Conservation (phyloP, 2,329 filamentous ascomycete genomes). For the Aspergillus sp. region DNA sequence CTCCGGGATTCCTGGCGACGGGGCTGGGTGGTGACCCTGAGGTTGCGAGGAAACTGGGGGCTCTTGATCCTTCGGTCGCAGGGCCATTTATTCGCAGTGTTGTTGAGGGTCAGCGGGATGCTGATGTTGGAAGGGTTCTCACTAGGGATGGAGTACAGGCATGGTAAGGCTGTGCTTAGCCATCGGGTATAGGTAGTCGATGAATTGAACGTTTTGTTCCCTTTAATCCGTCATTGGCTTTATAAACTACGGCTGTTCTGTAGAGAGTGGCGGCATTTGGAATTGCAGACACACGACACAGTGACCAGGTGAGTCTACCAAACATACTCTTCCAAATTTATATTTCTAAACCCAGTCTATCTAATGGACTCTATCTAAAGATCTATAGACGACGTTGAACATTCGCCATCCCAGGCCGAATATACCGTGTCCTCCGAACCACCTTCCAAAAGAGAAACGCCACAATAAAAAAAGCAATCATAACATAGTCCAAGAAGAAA, state of each 20-base stretch:
- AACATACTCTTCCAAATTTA: no score
- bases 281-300: no score
- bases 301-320: no score
- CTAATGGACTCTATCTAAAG: no score
- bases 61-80: constrained; percentile 32
- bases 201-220: no score
- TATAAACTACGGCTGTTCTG: no score
- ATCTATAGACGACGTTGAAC: no score
- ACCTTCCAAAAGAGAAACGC: constrained; percentile 66
- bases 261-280: no score
- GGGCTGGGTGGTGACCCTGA: constrained; percentile 35
- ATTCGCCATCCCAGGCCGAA: constrained; percentile 54
- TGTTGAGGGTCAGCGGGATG: constrained; percentile 38
- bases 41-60: constrained; percentile 12
- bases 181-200: no score
- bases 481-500: constrained; percentile 67
- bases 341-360: no score
- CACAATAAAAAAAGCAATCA: constrained; percentile 60
- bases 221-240: no score
- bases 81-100: constrained; percentile 38
- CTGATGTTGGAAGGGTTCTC: constrained; percentile 37
- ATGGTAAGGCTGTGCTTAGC: not conserved
- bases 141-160: constrained; percentile 11
- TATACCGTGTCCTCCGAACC: constrained; percentile 54
- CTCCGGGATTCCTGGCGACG: constrained; percentile 48